phyloP scores from a whole-genome alignment of 345 rosid genomes.

The Mercurialis annua region DNA sequence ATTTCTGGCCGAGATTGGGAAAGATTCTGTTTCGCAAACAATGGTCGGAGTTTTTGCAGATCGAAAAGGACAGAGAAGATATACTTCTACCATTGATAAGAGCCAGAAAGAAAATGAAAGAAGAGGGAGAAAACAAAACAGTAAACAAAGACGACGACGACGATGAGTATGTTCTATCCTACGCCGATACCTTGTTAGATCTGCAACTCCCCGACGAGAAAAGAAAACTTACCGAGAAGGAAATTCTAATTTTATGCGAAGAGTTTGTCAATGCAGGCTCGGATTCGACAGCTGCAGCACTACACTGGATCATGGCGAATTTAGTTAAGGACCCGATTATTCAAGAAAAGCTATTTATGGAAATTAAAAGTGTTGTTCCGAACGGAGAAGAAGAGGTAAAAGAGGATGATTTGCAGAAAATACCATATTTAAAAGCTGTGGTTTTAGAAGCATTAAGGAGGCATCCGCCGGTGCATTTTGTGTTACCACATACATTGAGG shows the following conservation, averaged over 20 bases:
- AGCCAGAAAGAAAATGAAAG: constrained; percentile 2
- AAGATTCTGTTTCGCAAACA: constrained; percentile 9
- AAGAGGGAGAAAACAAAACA: neutral
- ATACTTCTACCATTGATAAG: constrained; percentile 15
- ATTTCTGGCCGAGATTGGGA: constrained; percentile 8
- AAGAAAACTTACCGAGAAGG: constrained; percentile 9
- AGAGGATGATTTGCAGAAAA: too few relatives aligned
- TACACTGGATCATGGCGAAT: constrained; percentile 26
- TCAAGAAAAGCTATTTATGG: constrained; percentile 14
- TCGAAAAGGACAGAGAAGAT: neutral
- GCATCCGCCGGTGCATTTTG: constrained; percentile 13
- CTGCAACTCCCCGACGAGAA: constrained; percentile 21
- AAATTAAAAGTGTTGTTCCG: constrained; percentile 7
- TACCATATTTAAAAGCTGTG: constrained; percentile 16
- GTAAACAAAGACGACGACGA: neutral
- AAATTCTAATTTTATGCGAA: constrained; percentile 2
- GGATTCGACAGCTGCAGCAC: constrained; percentile 9
- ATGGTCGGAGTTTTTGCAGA: constrained; percentile 15
- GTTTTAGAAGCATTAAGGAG: constrained; percentile 20
- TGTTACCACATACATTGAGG: constrained; percentile 15
- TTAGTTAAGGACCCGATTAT: constrained; percentile 15
- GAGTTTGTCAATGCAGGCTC: constrained; percentile 18
- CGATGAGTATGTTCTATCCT: neutral
- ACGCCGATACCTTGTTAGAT: constrained; percentile 21
- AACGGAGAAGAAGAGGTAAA: constrained; percentile 7